phyloP scores from a whole-genome alignment of 2,329 filamentous ascomycete genomes.

The Cercospora janseana region DNA sequence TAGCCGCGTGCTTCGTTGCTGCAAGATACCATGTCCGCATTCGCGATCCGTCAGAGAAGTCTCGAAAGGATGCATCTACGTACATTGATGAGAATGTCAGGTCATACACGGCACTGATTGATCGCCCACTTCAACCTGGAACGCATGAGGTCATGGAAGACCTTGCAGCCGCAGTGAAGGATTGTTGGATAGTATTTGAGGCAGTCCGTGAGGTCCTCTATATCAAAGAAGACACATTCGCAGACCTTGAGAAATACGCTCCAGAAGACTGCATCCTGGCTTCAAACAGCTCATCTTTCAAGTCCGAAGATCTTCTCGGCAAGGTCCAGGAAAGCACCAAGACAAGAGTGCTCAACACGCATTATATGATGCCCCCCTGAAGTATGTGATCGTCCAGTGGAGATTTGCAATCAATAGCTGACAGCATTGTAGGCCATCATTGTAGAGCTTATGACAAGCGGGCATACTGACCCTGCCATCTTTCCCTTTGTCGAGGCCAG shows the following conservation, averaged over 20 bases:
- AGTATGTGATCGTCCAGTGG: background rate
- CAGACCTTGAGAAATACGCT: constrained; percentile 46
- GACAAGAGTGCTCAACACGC: constrained; percentile 49
- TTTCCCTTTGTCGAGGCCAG: constrained; percentile 48
- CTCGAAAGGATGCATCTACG: too few relatives aligned
- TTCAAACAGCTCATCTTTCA: constrained; percentile 55
- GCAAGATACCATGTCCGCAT: too few relatives aligned
- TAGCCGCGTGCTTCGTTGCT: too few relatives aligned
- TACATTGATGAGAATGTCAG: too few relatives aligned
- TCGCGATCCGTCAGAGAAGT: too few relatives aligned
- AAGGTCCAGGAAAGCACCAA: constrained; percentile 43
- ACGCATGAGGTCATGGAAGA: too few relatives aligned
- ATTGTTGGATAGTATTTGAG: constrained; percentile 57
- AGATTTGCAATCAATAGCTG: background rate
- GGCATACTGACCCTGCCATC: constrained; percentile 44
- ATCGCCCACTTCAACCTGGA: too few relatives aligned
- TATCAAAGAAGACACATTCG: constrained; percentile 52
- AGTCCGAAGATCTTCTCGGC: constrained; percentile 50
- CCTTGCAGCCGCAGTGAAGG: constrained; percentile 43
- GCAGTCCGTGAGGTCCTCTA: constrained; percentile 52
- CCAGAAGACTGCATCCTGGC: constrained; percentile 50
- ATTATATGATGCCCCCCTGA: constrained; percentile 39
- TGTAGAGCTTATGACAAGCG: constrained; percentile 56
- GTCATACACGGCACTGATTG: too few relatives aligned
- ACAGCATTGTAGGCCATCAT: constrained; percentile 44